Conservation (phyloP, 768 basidiomycete genomes). For the Chalciporus sphaerocephalus region DNA sequence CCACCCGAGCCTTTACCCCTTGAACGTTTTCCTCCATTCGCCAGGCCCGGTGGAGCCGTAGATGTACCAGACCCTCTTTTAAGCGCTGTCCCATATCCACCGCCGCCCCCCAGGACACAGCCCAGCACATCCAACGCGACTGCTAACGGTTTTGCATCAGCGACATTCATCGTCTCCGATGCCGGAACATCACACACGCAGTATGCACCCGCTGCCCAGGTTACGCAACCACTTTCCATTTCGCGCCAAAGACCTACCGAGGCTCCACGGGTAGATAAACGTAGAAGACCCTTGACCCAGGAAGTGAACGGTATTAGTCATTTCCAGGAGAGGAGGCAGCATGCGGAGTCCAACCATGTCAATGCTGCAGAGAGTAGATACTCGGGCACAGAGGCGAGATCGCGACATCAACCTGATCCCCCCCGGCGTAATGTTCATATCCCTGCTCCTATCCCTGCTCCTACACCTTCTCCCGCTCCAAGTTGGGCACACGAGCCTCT, state of each 20-base stretch:
- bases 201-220: conserved; percentile 11
- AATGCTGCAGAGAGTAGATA: conserved; percentile 7
- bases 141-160: conserved; percentile 13
- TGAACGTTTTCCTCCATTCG: conserved; percentile 41
- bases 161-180: conserved; percentile 6
- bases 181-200: conserved; percentile 12
- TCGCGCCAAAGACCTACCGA: conserved; percentile 23
- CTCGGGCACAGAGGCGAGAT: conserved; percentile 15
- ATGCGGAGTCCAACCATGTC: conserved; percentile 11
- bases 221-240: conserved; percentile 14
- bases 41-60: conserved; percentile 29
- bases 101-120: conserved; percentile 22
- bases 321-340: conserved; percentile 11
- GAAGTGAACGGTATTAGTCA: conserved; percentile 13
- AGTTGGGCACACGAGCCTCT: conserved; percentile 30
- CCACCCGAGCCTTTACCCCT: conserved; percentile 53
- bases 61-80: conserved; percentile 20
- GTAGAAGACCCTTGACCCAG: conserved; percentile 12
- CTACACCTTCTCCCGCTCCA: conserved; percentile 20
- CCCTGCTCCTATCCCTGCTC: conserved; percentile 5
- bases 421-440: conserved; percentile 29
- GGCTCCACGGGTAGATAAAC: conserved; percentile 21
- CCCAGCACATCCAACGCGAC: conserved; percentile 4
- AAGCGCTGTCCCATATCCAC: conserved; percentile 24
- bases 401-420: conserved; percentile 33